Evolutionary conservation across 1,284 basidiomycete species (phyloP), one percentile per base, ranked within the genome.

Genomic region (Cryptococcus sp.): DNA sequence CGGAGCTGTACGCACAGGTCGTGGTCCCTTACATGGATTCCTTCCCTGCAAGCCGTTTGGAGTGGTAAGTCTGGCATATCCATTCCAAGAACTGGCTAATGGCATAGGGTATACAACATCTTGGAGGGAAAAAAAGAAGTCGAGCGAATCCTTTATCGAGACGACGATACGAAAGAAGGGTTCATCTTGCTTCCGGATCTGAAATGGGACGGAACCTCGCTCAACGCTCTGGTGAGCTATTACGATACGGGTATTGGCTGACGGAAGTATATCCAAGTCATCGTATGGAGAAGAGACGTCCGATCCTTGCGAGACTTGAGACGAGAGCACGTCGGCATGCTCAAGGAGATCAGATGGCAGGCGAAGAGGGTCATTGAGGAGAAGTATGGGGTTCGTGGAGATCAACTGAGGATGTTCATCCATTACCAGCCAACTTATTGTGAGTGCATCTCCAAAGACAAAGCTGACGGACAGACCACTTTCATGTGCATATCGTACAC

Each of bases 371-470:
- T 84, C 19, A 76, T 87, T 11, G 80, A 87, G 64, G 78, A 79
- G 26, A 85, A 76, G 5, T 93, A 85, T 66, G 79, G 78, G 4
- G 85, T 85, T 2, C 82, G 85, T 0, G 56, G 66, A 3, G 81
- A 82, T 2, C 77, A 81, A 21, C 63, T 97, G 52, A 75, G 91
- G 51, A 79, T 94, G 75, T 94, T 85, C 63, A 74, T 97, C 23
- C 94, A 98, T 68, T 97, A 98, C 67, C 93, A 97, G 67, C 94
- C 94, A 0, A 88, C 84, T 34, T 97, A 97, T 66, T 97, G 93
- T 94, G 56, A 64, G 87, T 77, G 5, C 0, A 18, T 22, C 22
- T 31, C 32, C 22, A 47, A 25, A 35, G 11, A 21, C 11, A 1
- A 16, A 36, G 36, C 46, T 54, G 23, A 33, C 11, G n/a, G 12